Percentiles rank a stretch among this genome's conserved stretches.
Evolutionary conservation across 306 rosid genomes (phyloP).

Genomic region (Cicer chorassanicum): DNA sequence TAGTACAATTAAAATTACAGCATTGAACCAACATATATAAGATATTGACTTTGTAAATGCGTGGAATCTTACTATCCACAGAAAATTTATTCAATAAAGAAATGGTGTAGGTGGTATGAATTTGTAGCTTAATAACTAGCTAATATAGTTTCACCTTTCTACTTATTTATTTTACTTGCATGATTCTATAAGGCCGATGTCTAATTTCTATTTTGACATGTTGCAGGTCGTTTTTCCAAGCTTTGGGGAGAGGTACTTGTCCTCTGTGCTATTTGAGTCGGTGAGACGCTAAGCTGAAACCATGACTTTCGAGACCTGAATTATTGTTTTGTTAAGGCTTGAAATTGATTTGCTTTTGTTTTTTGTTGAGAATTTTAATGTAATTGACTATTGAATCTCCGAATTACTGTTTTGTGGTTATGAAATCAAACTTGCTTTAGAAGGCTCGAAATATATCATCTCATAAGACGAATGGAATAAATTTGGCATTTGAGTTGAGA

Average conservation of each 20-base stretch:
- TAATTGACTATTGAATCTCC: neutral
- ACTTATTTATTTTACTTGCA: slow-evolving; percentile 21
- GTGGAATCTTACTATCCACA: neutral
- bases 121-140: slow-evolving; percentile 26
- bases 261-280: slow-evolving; percentile 75
- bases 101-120: neutral
- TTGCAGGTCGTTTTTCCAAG: slow-evolving; percentile 82
- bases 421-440: slow-evolving; percentile 27
- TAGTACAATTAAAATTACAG: neutral
- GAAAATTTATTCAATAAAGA: neutral
- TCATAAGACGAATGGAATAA: neutral
- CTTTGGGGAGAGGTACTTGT: slow-evolving; percentile 85
- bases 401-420: slow-evolving; percentile 23
- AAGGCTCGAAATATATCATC: neutral
- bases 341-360: slow-evolving; percentile 9
- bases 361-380: slow-evolving; percentile 12
- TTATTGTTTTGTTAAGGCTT: slow-evolving; percentile 19
- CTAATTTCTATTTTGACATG: slow-evolving; percentile 19
- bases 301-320: slow-evolving; percentile 71
- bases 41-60: neutral
- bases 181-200: neutral
- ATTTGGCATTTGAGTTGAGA: slow-evolving; percentile 1
- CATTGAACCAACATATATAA: neutral
- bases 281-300: slow-evolving; percentile 69
- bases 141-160: neutral